phyloP scores from a whole-genome alignment of 2,329 filamentous ascomycete genomes.

The Microdochium nivale region DNA sequence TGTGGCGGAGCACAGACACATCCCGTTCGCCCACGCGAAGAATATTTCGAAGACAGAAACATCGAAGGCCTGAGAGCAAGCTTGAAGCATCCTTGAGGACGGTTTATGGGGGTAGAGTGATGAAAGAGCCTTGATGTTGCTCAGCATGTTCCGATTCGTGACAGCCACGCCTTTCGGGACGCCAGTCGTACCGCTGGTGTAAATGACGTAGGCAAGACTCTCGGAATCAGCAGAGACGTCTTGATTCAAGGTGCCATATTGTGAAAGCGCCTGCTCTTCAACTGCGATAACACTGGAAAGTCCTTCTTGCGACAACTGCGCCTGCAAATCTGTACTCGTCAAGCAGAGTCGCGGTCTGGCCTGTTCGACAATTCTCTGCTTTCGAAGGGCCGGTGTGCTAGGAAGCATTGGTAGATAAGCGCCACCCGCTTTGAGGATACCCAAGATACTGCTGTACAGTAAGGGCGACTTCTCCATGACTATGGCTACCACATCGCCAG shows the following conservation, averaged over 20 bases:
- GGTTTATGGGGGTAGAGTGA: constrained; percentile 52
- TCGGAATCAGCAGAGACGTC: constrained; percentile 28
- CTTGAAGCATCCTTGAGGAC: constrained; percentile 61
- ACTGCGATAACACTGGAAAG: constrained; percentile 24
- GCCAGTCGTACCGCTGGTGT: constrained; percentile 78
- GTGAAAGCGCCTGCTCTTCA: constrained; percentile 13
- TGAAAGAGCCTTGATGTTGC: constrained; percentile 62
- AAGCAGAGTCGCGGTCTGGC: constrained; percentile 41
- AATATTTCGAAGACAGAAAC: constrained; percentile 89
- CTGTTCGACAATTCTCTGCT: constrained; percentile 53
- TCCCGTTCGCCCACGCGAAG: constrained; percentile 70
- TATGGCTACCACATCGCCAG: constrained; percentile 59
- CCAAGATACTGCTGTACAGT: constrained; percentile 68
- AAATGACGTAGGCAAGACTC: constrained; percentile 67
- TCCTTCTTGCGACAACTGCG: constrained; percentile 5
- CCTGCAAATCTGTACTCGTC: constrained; percentile 21
- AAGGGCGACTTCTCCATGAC: constrained; percentile 68
- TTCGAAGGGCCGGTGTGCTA: constrained; percentile 54
- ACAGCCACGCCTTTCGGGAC: constrained; percentile 72
- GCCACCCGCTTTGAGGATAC: constrained; percentile 63
- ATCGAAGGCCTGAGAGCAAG: constrained; percentile 79
- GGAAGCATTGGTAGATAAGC: constrained; percentile 75
- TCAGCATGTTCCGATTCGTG: constrained; percentile 66
- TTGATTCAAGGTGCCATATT: constrained; percentile 26
- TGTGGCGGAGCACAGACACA: constrained; percentile 66